Evolutionary conservation across 345 rosid genomes (phyloP), one percentile per base, ranked within the genome.

Genomic region (Heritiera fomes): DNA sequence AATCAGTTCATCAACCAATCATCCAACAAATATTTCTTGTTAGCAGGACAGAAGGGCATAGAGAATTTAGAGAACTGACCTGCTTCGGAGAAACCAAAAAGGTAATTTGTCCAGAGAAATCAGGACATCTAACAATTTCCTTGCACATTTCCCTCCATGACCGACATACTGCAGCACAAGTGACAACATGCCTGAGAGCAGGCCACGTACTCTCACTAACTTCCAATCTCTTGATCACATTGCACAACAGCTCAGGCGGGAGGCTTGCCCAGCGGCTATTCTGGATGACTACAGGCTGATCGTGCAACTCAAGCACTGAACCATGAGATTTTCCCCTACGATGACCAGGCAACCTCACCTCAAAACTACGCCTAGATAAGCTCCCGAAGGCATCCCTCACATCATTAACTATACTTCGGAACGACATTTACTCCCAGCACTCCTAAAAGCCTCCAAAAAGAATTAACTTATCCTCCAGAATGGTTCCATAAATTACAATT

Each of bases 141-240:
- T 87, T 88, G 74, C 98, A 95, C 97, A 95, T 93, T 75, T 89
- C 95, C 82, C 98, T 91, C 98, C 98, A 95, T 18, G 97, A 87
- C 75, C 92, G 87, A 81, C 98, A 95, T 17, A 95, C 98, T 0
- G 91, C 94, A 82, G 98, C 98, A 85, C 98, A 95, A 41, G 98
- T 94, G 75, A 95, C 96, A 34, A 95, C 98, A 81, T 95, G 84
- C 87, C 80, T 91, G 34, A 97, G 93, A 79, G 91, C 86, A 84
- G 98, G 98, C 98, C 98, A 95, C 0, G 79, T 85, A 60, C 89
- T 85, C 86, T 93, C 98, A 30, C 98, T 93, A 23, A 89, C 93
- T 88, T 95, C 98, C 62, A 95, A 86, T 79, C 98, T 86, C 87
- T 89, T 93, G 82, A 95, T 95, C 78, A 95, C 98, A 79, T 95